Percentiles rank a stretch among this genome's conserved stretches.
phyloP scores from a whole-genome alignment of 148 eudicot species.

The Cornus florida region DNA sequence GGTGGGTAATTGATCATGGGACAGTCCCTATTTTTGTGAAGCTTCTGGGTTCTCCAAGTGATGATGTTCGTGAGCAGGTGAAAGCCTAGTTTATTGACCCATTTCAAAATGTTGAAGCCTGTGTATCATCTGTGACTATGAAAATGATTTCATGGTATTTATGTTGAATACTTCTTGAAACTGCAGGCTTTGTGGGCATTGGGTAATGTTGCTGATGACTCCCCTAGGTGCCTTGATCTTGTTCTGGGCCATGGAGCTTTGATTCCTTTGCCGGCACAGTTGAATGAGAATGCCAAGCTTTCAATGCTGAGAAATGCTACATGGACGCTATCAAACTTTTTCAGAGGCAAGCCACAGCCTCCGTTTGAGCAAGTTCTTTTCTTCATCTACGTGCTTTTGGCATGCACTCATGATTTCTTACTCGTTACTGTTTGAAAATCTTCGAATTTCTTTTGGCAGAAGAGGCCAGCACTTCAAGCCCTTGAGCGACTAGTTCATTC shows the following conservation, averaged over 20 bases:
- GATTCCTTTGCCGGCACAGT: conserved; percentile 59
- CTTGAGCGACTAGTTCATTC: conserved; percentile 75
- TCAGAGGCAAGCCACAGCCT: conserved; percentile 84
- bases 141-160: background rate
- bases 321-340: conserved; percentile 82
- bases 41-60: conserved; percentile 81
- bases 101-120: background rate
- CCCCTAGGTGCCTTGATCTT: conserved; percentile 78
- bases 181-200: conserved; percentile 81
- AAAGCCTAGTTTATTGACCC: background rate
- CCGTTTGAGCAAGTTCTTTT: conserved; percentile 67
- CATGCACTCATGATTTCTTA: background rate
- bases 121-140: background rate
- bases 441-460: conserved; percentile 33
- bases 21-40: conserved; percentile 82
- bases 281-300: conserved; percentile 72
- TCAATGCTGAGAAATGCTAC: conserved; percentile 90
- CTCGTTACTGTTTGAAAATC: background rate
- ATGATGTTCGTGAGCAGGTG: conserved; percentile 91
- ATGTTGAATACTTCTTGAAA: background rate
- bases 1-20: conserved; percentile 80
- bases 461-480: conserved; percentile 74
- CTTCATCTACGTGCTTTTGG: background rate
- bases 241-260: conserved; percentile 70
- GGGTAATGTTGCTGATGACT: conserved; percentile 87